Evolutionary conservation across 148 eudicot species (phyloP).

Genomic region (Spergularia marina): DNA sequence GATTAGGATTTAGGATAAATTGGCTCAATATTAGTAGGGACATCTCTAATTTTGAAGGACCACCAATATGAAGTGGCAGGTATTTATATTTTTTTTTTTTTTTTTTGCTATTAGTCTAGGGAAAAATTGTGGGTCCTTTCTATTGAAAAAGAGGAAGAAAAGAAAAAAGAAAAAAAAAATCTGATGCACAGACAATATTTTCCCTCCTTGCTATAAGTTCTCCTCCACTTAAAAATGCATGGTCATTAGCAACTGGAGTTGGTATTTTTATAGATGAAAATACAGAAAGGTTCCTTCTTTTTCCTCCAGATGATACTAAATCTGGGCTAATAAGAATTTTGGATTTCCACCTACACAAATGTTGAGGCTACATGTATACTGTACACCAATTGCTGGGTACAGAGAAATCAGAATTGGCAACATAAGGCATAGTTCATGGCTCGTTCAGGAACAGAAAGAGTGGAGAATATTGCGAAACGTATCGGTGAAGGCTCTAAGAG

Average conservation of each 20-base stretch:
- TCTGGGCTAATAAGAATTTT: background rate
- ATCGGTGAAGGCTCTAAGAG: constrained; percentile 56
- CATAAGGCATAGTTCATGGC: constrained; percentile 41
- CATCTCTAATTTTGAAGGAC: constrained; percentile 17
- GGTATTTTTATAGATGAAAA: constrained; percentile 18
- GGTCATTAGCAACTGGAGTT: constrained; percentile 23
- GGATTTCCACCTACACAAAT: constrained; percentile 25
- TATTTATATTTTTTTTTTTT: background rate
- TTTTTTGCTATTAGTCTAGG: background rate
- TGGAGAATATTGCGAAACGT: constrained; percentile 31
- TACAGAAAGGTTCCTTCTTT: constrained; percentile 1
- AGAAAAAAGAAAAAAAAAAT: constrained; percentile 7
- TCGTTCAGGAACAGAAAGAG: constrained; percentile 31
- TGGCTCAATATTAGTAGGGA: background rate
- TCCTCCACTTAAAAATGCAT: constrained; percentile 53
- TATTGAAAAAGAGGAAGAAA: background rate
- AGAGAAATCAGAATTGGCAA: constrained; percentile 32
- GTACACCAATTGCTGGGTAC: constrained; percentile 49
- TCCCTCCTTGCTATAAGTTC: constrained; percentile 13
- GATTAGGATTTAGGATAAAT: constrained; percentile 23
- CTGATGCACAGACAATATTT: background rate
- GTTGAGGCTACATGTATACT: constrained; percentile 66
- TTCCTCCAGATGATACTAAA: constrained; percentile 21
- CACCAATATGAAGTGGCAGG: constrained; percentile 18
- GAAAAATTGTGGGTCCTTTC: constrained; percentile 15